phyloP scores from a whole-genome alignment of 139 green algal species.

The Coccomyxa sp. region DNA sequence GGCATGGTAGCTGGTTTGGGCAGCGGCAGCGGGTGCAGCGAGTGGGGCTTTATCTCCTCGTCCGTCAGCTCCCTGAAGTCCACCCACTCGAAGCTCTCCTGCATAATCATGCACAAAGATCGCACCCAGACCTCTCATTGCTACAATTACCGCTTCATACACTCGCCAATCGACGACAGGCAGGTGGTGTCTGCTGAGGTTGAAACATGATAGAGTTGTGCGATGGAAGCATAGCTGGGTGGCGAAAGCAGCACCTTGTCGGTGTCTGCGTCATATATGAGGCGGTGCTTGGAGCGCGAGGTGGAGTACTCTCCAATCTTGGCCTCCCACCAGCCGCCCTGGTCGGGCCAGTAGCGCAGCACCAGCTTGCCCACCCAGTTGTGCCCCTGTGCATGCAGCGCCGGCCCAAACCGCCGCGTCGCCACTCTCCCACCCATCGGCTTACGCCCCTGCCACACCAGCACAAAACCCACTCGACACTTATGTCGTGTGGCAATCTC shows the following conservation, averaged over 20 bases:
- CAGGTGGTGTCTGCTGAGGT: too few relatives aligned
- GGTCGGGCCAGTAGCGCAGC: slow-evolving; percentile 42
- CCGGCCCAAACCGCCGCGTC: slow-evolving; percentile 6
- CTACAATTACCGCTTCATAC: too few relatives aligned
- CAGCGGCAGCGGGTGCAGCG: slow-evolving; percentile 4
- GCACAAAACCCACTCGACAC: neutral
- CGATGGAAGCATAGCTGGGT: neutral
- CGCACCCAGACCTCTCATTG: too few relatives aligned
- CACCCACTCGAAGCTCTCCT: slow-evolving; percentile 39
- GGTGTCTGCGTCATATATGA: slow-evolving; percentile 11
- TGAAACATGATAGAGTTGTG: too few relatives aligned
- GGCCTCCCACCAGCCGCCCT: slow-evolving; percentile 47
- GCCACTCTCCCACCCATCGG: neutral
- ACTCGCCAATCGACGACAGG: too few relatives aligned
- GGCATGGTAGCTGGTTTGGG: neutral
- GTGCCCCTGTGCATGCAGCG: slow-evolving; percentile 14
- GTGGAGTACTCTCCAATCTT: slow-evolving; percentile 20
- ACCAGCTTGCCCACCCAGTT: slow-evolving; percentile 29
- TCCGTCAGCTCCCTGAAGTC: slow-evolving; percentile 33
- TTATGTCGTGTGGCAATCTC: neutral
- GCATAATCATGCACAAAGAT: neutral
- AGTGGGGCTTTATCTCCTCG: slow-evolving; percentile 24
- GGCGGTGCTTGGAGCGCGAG: neutral
- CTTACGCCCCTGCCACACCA: neutral
- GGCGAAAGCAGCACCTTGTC: neutral